phyloP scores from a whole-genome alignment of 805 yeast genomes.

The Kurtzmaniella fragi region DNA sequence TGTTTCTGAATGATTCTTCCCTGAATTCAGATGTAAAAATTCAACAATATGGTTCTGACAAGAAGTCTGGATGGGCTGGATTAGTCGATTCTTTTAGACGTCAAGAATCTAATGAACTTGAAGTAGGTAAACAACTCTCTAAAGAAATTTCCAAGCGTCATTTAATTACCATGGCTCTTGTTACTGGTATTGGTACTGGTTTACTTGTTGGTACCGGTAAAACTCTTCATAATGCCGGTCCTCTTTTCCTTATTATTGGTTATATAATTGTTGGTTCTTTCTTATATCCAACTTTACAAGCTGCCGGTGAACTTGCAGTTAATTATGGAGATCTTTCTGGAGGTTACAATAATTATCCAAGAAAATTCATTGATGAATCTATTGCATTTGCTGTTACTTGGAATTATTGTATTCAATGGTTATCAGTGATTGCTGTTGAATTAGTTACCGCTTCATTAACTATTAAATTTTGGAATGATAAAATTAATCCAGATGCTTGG shows the following conservation, averaged over 20 bases:
- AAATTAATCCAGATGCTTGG: constrained; percentile 51
- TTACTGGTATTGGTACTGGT: constrained; percentile 40
- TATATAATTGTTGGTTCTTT: constrained; percentile 32
- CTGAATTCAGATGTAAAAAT: background rate
- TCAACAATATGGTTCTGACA: background rate
- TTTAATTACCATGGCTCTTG: constrained; percentile 28
- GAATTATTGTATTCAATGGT: constrained; percentile 62
- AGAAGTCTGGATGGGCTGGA: constrained; percentile 16
- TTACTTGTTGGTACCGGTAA: constrained; percentile 37
- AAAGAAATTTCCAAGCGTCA: constrained; percentile 38
- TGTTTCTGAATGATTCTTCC: constrained; percentile 1
- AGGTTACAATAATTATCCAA: constrained; percentile 56
- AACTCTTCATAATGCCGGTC: constrained; percentile 33
- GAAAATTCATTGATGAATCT: constrained; percentile 50
- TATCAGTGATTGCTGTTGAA: constrained; percentile 57
- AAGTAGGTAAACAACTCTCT: constrained; percentile 16
- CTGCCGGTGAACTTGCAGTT: constrained; percentile 51
- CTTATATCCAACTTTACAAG: constrained; percentile 33
- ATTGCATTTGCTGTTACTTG: constrained; percentile 58
- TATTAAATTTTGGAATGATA: constrained; percentile 47
- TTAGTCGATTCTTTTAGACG: constrained; percentile 26
- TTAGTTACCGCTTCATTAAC: constrained; percentile 63
- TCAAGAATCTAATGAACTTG: constrained; percentile 9
- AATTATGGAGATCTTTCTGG: constrained; percentile 55
- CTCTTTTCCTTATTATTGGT: constrained; percentile 27